Evolutionary conservation across 2,329 filamentous ascomycete genomes (phyloP), one percentile per base, ranked within the genome.

Genomic region (Penicillium crustosum): DNA sequence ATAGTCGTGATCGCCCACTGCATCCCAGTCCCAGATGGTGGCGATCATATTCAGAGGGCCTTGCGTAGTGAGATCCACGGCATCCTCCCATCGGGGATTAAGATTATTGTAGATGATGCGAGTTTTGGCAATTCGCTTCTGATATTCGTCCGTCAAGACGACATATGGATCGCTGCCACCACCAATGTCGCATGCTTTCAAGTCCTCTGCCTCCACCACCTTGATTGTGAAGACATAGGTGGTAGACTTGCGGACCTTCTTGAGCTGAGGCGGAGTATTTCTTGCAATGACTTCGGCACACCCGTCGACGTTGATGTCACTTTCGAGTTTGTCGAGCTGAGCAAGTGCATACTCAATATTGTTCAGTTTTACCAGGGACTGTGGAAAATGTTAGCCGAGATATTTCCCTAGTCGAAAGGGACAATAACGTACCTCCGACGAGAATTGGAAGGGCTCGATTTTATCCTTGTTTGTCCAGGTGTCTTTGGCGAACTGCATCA

Each of bases 221-320:
- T 99, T 99, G 77, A 99, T 93, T 0, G 94, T 97, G 76, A 99
- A 99, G 55, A 97, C 93, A 72, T 96, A 97, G 72, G 95, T 97
- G 61, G 86, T 89, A 42, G 88, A 86, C 67, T 86, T 89, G 66
- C 86, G 86, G 56, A 84, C 81, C 69, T 82, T 82, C 59, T 86
- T 84, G n/a, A 86, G 86, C 53, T 85, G 81, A 1, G 90, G 88
- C 9, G 90, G 90, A 27, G 90, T 86, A 61, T 89, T 82, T 67
- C 84, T 87, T 47, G 88, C 86, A 50, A 99, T 85, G 17, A 96
- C 86, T 51, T 89, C 87, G 3, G 93, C 93, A 69, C 92, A 97
- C 12, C 84, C 89, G 72, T 99, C 94, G 13, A 96, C 92, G 67
- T 97, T 93, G 81, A 97, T 91, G 58, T 88, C 86, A 70, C 85